Base-by-base conservation (phyloP, 1,284 basidiomycete species). In the Uromyces viciae-fabae region DNA sequence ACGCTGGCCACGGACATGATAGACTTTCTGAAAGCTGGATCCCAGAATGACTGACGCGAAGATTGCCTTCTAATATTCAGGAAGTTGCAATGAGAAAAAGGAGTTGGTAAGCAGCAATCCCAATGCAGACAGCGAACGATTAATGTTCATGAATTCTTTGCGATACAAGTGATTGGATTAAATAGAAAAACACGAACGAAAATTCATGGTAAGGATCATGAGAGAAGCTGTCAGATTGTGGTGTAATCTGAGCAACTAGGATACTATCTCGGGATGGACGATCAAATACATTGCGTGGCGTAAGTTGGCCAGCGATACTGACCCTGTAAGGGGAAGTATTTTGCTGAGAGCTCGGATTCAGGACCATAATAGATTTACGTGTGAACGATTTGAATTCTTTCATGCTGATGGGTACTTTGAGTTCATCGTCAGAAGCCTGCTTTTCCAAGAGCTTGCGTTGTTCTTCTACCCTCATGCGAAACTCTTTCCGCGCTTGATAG, bases 361-460 rank as follows among this genome's bases (percentile, higher is more conserved):
- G 43, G 25, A 71, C 33, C 49, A 80, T 80, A 56, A 80, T 80
- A 46, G 77, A 80, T 60, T 80, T 69, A 9, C 77, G 54, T 9
- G 77, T 80, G n/a, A 80, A 80, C 17, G 77, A 72, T 49, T 80
- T 72, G 54, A 80, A 36, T 60, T 80, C 77, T 46, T 80, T 72
- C 8, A 14, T 38, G 9, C 68, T 71, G 19, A 72, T 80, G 8
- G 54, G 66, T 25, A 73, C 42, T 36, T 73, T 54, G 71, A 31
- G 40, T 43, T 56, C 68, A 14, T 14, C 22, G 43, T 56, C 31
- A 2, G 72, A n/a, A 8, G 33, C 42, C 8, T 31, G 28, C 40
- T 73, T 36, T 22, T 7, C 22, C 28, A 43, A 40, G 2, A 56
- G 68, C 43, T 72, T 79, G 14, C 60, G 60, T 58, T 79, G 77